Evolutionary conservation across 169 alveolate species (phyloP).

Genomic region (Sarcocystis neurona): DNA sequence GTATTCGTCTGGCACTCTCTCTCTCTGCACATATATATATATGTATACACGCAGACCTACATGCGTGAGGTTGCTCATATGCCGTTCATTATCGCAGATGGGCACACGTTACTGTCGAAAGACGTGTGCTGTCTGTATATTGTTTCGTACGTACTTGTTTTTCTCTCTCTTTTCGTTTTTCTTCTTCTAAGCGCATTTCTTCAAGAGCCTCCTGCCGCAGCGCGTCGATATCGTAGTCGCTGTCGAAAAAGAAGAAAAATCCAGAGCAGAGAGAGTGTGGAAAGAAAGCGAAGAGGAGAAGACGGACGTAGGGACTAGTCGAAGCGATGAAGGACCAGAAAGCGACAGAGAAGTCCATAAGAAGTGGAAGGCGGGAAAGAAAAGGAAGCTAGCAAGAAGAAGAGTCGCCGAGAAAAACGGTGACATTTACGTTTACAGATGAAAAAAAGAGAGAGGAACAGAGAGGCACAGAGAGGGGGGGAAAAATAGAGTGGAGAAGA

Average conservation of each 20-base stretch:
- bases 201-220: conserved; percentile 70
- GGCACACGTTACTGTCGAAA: too few relatives aligned
- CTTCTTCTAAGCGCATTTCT: conserved; percentile 73
- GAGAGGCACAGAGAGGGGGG: too few relatives aligned
- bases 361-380: neutral
- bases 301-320: neutral
- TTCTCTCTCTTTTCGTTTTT: conserved; percentile 68
- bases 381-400: neutral
- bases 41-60: too few relatives aligned
- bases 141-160: conserved; percentile 51
- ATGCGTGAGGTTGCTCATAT: too few relatives aligned
- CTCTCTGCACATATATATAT: too few relatives aligned
- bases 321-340: neutral
- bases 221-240: conserved; percentile 61
- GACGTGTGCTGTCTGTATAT: too few relatives aligned
- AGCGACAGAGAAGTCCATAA: neutral
- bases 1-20: too few relatives aligned
- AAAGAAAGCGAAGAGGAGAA: neutral
- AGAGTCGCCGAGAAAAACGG: neutral
- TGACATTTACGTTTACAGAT: neutral
- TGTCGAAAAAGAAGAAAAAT: neutral
- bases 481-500: too few relatives aligned
- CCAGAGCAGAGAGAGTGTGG: too few relatives aligned
- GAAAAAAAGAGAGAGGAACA: neutral
- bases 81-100: too few relatives aligned